phyloP scores from a whole-genome alignment of 1,139 yeast genomes.

The Hyphopichia wangnamkhiaoensis region DNA sequence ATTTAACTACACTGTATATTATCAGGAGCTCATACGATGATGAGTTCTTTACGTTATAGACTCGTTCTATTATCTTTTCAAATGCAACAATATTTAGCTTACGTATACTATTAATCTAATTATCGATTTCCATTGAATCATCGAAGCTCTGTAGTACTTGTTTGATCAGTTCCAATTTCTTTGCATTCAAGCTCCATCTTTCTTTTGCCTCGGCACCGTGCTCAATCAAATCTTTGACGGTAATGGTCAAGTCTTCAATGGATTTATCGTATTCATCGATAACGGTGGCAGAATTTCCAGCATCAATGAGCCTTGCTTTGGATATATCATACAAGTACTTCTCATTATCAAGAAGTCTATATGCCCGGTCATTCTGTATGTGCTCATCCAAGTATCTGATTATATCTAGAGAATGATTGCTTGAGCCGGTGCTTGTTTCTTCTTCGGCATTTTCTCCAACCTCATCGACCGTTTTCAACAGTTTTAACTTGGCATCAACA shows the following conservation, averaged over 20 bases:
- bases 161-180: conserved; percentile 28
- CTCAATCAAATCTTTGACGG: conserved; percentile 28
- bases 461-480: conserved; percentile 14
- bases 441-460: conserved; percentile 6
- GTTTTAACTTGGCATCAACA: conserved; percentile 14
- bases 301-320: conserved; percentile 16
- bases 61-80: too few species aligned
- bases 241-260: conserved; percentile 25
- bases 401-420: conserved; percentile 9
- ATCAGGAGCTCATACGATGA: too few species aligned
- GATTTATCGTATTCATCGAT: conserved; percentile 36
- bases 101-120: too few species aligned
- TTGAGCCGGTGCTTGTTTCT: conserved; percentile 3
- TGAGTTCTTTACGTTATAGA: too few species aligned
- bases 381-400: conserved; percentile 26
- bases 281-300: conserved; percentile 13
- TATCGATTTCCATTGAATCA: conserved; percentile 8
- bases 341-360: conserved; percentile 23
- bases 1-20: conserved; percentile 1
- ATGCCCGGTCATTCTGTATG: conserved; percentile 22
- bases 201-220: conserved; percentile 35
- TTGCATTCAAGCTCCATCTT: conserved; percentile 39
- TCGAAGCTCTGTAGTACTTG: conserved; percentile 16
- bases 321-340: conserved; percentile 22
- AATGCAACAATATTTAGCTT: too few species aligned